phyloP scores from a whole-genome alignment of 306 rosid species.

The Comarum palustre region DNA sequence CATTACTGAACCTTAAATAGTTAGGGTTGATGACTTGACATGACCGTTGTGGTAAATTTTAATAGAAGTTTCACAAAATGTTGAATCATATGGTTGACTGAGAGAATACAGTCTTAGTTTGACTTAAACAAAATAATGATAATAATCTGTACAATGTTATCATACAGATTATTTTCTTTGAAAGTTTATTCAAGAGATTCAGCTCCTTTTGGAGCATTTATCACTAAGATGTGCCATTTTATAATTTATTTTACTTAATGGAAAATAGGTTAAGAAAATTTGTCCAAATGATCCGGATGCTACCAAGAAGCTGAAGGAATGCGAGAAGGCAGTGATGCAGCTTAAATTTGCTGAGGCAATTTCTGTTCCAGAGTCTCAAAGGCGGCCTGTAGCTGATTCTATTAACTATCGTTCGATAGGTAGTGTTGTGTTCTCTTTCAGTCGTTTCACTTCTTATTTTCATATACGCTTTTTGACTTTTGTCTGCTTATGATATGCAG shows the following conservation, averaged over 20 bases:
- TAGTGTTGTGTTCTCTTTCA: slow-evolving; percentile 34
- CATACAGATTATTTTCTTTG: not conserved
- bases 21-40: slow-evolving; percentile 4
- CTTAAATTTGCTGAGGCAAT: slow-evolving; percentile 96
- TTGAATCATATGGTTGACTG: not conserved
- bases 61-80: not conserved
- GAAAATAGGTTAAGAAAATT: slow-evolving; percentile 71
- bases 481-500: not conserved
- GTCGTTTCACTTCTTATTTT: not conserved
- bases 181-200: not conserved
- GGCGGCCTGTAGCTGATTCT: slow-evolving; percentile 63
- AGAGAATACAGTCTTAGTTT: not conserved
- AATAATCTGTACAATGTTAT: not conserved
- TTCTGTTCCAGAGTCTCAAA: slow-evolving; percentile 62
- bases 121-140: not conserved
- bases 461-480: not conserved
- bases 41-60: not conserved
- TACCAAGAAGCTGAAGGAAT: slow-evolving; percentile 85
- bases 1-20: not conserved
- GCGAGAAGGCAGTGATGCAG: slow-evolving; percentile 91
- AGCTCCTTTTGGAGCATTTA: not conserved
- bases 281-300: slow-evolving; percentile 92
- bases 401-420: slow-evolving; percentile 74
- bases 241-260: slow-evolving; percentile 26
- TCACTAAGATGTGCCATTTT: slow-evolving; percentile 5